A percentile compares a stretch with the other conserved stretches of the same genome.
Conservation (phyloP, 2,329 filamentous ascomycete genomes). For the Lomentospora prolificans region DNA sequence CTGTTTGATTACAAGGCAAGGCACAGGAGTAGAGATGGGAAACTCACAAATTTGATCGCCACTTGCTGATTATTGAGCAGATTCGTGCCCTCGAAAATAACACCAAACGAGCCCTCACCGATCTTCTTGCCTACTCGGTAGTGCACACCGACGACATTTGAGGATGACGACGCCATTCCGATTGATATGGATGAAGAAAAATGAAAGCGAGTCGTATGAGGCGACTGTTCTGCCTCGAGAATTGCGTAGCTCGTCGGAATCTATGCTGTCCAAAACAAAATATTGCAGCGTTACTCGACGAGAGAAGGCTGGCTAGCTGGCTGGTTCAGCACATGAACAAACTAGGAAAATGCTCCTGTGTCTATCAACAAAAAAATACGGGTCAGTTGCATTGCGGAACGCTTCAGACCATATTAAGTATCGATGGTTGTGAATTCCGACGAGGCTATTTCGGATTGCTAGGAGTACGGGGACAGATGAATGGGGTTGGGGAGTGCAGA, state of each 20-base stretch:
- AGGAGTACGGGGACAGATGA: not conserved
- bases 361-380: not conserved
- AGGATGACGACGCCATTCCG: conserved; percentile 76
- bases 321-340: not conserved
- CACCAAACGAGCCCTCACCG: conserved; percentile 95
- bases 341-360: not conserved
- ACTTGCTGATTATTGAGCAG: conserved; percentile 98
- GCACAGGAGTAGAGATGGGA: conserved; percentile 2
- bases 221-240: too few relatives aligned
- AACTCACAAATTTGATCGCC: conserved; percentile 94
- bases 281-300: not conserved
- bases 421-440: too few relatives aligned
- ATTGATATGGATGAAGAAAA: conserved; percentile 1
- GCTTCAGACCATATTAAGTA: not conserved
- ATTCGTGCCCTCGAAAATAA: conserved; percentile 98
- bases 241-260: not conserved
- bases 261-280: not conserved
- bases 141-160: conserved; percentile 97
- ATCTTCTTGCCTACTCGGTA: conserved; percentile 99
- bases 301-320: not conserved
- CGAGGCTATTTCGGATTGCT: too few relatives aligned
- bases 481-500: not conserved
- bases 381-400: not conserved
- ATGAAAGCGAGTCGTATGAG: not conserved
- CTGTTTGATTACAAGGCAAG: too few relatives aligned